Evolutionary conservation across 2,329 filamentous ascomycete genomes (phyloP).

Genomic region (Penicillium sp.): DNA sequence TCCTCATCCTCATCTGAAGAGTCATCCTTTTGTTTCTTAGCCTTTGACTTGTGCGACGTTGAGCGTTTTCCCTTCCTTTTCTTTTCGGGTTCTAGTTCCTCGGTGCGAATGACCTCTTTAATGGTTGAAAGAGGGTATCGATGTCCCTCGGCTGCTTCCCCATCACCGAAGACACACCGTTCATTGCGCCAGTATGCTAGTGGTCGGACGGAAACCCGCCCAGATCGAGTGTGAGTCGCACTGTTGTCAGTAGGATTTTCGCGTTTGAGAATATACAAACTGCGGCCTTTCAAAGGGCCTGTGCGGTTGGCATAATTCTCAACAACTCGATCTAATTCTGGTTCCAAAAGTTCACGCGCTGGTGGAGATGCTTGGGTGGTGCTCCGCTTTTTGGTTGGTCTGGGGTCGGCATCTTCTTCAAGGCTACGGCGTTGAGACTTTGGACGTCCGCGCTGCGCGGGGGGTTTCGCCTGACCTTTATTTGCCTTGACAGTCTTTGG

Average conservation of each 20-base stretch:
- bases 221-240: conserved; percentile 68
- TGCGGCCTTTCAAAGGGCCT: conserved; percentile 48
- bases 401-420: conserved; percentile 23
- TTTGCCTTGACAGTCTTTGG: conserved; percentile 18
- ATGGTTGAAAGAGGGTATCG: conserved; percentile 66
- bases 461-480: conserved; percentile 23
- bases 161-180: conserved; percentile 65
- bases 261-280: conserved; percentile 51
- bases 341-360: conserved; percentile 29
- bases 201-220: conserved; percentile 73
- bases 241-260: conserved; percentile 54
- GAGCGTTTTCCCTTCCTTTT: conserved; percentile 33
- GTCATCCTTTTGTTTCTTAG: conserved; percentile 35
- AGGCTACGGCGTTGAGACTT: conserved; percentile 26
- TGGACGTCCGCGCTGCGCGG: conserved; percentile 31
- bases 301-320: conserved; percentile 45
- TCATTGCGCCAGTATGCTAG: conserved; percentile 87
- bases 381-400: conserved; percentile 35
- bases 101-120: conserved; percentile 73
- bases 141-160: conserved; percentile 56
- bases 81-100: conserved; percentile 54
- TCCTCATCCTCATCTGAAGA: conserved; percentile 42
- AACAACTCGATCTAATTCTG: conserved; percentile 43
- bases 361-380: conserved; percentile 22
- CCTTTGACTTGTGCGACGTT: conserved; percentile 32